Evolutionary conservation across 768 basidiomycete species (phyloP).

Genomic region (Exidia glandulosa): DNA sequence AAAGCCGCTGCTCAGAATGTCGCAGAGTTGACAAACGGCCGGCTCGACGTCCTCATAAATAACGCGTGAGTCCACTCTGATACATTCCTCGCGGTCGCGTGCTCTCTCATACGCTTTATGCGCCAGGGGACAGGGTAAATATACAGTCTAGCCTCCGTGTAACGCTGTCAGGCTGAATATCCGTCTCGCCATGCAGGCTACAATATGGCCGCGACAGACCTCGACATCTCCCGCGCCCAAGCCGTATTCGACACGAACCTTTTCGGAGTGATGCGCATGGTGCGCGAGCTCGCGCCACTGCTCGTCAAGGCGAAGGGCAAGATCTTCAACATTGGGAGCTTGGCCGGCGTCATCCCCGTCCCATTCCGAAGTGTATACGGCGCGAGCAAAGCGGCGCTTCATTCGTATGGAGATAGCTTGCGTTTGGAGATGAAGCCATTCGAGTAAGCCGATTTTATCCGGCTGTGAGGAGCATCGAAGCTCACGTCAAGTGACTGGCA

Average conservation of each 20-base stretch:
- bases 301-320: conserved; percentile 17
- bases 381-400: conserved; percentile 23
- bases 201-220: conserved; percentile 16
- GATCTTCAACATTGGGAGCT: conserved; percentile 21
- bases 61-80: too few relatives aligned
- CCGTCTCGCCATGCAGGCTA: too few relatives aligned
- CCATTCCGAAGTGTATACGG: conserved; percentile 21
- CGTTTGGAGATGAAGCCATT: conserved; percentile 25
- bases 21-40: too few relatives aligned
- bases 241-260: conserved; percentile 22
- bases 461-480: not conserved
- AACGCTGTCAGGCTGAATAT: too few relatives aligned
- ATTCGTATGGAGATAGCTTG: conserved; percentile 20
- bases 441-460: conserved; percentile 9
- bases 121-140: conserved; percentile 8
- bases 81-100: conserved; percentile 13
- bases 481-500: too few relatives aligned
- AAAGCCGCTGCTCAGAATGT: too few relatives aligned
- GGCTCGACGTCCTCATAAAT: too few relatives aligned
- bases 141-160: too few relatives aligned
- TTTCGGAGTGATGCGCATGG: conserved; percentile 22
- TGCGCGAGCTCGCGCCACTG: conserved; percentile 19
- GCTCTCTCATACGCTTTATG: not conserved
- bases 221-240: conserved; percentile 13
- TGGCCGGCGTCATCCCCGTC: conserved; percentile 17